These are phyloP conservation scores for Botryotinia narcissicola DNA, from an alignment of 2,329 filamentous ascomycete species.

Conservation along the genomic window DNA sequence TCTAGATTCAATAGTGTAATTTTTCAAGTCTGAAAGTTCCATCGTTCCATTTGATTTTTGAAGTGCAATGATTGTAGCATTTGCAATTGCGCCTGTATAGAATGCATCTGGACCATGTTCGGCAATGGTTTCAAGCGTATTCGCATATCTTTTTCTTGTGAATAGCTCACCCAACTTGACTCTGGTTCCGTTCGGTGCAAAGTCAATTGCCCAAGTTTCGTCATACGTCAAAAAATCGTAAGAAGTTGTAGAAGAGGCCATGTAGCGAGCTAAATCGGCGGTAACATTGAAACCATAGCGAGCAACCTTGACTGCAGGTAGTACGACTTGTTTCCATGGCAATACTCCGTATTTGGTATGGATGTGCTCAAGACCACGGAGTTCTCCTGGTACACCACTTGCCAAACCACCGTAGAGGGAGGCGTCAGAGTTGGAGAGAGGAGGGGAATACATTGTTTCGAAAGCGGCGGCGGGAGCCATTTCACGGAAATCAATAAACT, in stretches of 20 bases:
- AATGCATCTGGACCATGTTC: slow-evolving; percentile 69
- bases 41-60: slow-evolving; percentile 75
- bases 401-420: slow-evolving; percentile 59
- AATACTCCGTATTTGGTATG: slow-evolving; percentile 50
- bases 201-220: slow-evolving; percentile 80
- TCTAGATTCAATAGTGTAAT: slow-evolving; percentile 68
- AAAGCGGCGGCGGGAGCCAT: slow-evolving; percentile 60
- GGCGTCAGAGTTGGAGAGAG: slow-evolving; percentile 45
- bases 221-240: slow-evolving; percentile 71
- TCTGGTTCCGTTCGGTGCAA: slow-evolving; percentile 77
- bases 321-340: slow-evolving; percentile 54
- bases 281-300: slow-evolving; percentile 60
- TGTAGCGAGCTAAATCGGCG: slow-evolving; percentile 62
- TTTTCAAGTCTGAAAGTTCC: slow-evolving; percentile 72
- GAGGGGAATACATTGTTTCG: slow-evolving; percentile 63
- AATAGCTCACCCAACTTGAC: slow-evolving; percentile 73
- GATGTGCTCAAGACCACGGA: slow-evolving; percentile 40
- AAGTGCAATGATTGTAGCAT: slow-evolving; percentile 69
- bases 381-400: slow-evolving; percentile 52
- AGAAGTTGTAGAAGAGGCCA: slow-evolving; percentile 41
- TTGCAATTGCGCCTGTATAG: slow-evolving; percentile 69
- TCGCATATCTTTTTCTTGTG: slow-evolving; percentile 75
- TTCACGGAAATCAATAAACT: slow-evolving; percentile 68
- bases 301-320: slow-evolving; percentile 59
- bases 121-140: slow-evolving; percentile 76